phyloP scores from a whole-genome alignment of 2,329 filamentous ascomycete genomes.

The Decorospora gaudefroyi region DNA sequence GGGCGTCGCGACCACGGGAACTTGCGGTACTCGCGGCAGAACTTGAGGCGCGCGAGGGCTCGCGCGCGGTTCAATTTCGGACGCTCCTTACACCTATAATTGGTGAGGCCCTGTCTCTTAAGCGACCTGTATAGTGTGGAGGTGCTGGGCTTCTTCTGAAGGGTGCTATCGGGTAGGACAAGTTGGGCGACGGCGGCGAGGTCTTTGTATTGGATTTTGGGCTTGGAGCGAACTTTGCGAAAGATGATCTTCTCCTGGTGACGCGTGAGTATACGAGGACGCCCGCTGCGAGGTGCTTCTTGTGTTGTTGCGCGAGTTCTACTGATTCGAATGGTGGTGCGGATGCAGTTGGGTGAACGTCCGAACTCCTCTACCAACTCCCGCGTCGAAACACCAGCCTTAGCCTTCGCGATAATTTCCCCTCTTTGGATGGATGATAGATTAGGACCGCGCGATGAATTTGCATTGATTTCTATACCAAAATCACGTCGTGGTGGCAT shows the following conservation, averaged over 20 bases:
- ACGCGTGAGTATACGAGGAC: neutral
- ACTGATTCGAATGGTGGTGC: neutral
- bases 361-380: neutral
- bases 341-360: neutral
- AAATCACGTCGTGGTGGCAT: neutral
- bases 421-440: neutral
- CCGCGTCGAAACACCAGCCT: neutral
- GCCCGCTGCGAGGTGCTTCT: conserved; percentile 3
- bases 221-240: neutral
- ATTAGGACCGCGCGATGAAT: neutral
- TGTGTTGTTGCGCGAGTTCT: neutral
- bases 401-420: neutral
- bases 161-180: conserved; percentile 2
- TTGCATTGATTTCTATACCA: neutral
- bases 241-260: conserved; percentile 4
- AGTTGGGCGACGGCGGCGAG: conserved; percentile 1
- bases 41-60: neutral
- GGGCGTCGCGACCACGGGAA: conserved; percentile 6
- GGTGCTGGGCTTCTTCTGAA: neutral
- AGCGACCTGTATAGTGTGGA: conserved; percentile 3
- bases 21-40: conserved; percentile 3
- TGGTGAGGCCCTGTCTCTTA: conserved; percentile 3
- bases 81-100: conserved; percentile 2
- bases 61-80: conserved; percentile 1
- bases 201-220: conserved; percentile 12